Base-by-base conservation (phyloP, 1,139 yeast genomes). In the Suhomyces guaymorum region DNA sequence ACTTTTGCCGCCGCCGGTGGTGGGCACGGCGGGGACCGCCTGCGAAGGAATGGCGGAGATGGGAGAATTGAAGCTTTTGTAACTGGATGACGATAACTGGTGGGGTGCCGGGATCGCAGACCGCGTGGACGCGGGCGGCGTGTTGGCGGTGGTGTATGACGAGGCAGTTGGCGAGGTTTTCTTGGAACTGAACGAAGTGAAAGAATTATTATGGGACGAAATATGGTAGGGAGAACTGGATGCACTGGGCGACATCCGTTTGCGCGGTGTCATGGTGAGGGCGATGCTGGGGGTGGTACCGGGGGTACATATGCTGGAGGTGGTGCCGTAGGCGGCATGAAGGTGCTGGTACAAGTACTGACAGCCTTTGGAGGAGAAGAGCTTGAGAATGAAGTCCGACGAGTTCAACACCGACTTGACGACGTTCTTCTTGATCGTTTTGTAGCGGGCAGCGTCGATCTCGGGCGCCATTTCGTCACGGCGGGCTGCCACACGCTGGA, bases 361-460 rank as follows among this genome's bases (percentile, higher is more conserved):
- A 2, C 73, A 71, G 14, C 73, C 74, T 33, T 52, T 52, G 15
- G 63, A 48, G 39, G 54, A 51, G 42, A 69, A 68, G 26, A 57
- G 50, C 26, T 54, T 54, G 32, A 65, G 49, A 20, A 66, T 47
- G 36, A 57, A 65, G 19, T 63, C 66, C 0, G 72, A 61, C 6
- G 68, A 55, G 34, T 54, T 54, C 24, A 60, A 45, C 24, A 68
- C 48, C 4, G 71, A 55, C 30, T 55, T 53, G 19, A 66, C 53
- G 39, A 69, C 51, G 37, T 52, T 47, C 37, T 55, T 59, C 39
- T 61, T 66, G 35, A 67, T 64, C 39, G 46, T 47, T 30, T 55
- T 54, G 46, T 63, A 62, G 22, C 50, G 48, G 18, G 38, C 35
- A 26, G 43, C 37, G 31, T 61, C 66, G 7, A 56, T 19, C 30